Evolutionary conservation across 164 flowering plant species (phyloP).

Genomic region (Umbellularia californica): DNA sequence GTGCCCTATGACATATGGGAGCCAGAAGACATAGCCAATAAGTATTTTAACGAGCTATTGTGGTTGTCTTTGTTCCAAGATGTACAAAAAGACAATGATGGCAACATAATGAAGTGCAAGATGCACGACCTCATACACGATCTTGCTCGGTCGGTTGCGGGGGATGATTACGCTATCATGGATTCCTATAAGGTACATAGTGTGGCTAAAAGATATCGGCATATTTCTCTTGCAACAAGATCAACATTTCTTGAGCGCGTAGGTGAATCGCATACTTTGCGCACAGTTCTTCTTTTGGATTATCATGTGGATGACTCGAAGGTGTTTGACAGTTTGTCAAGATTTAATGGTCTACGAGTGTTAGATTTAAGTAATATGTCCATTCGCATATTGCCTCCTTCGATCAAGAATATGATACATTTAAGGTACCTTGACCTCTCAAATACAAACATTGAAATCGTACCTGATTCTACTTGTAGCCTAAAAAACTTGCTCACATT

Average conservation of each 20-base stretch:
- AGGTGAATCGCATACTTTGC: background rate
- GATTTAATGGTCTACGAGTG: background rate
- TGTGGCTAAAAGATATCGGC: no score
- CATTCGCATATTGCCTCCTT: background rate
- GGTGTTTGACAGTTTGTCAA: background rate
- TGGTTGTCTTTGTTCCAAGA: constrained; percentile 10
- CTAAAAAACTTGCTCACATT: background rate
- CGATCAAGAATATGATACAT: background rate
- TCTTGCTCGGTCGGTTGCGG: constrained; percentile 3
- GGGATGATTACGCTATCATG: background rate
- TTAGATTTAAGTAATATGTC: background rate
- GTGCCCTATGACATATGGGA: background rate
- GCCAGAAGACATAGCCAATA: constrained; percentile 6
- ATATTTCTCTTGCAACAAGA: no score
- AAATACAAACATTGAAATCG: background rate
- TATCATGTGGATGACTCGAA: background rate
- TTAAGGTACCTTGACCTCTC: constrained; percentile 1
- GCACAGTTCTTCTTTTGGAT: background rate
- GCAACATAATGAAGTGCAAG: constrained; percentile 1
- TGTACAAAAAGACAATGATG: background rate
- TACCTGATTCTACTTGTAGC: background rate
- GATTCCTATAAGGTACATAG: no score
- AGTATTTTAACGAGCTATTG: constrained; percentile 4
- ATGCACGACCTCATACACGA: constrained; percentile 14
- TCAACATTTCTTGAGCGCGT: no score